phyloP scores from a whole-genome alignment of 805 yeast species.

The Scheffersomyces amazonensis region DNA sequence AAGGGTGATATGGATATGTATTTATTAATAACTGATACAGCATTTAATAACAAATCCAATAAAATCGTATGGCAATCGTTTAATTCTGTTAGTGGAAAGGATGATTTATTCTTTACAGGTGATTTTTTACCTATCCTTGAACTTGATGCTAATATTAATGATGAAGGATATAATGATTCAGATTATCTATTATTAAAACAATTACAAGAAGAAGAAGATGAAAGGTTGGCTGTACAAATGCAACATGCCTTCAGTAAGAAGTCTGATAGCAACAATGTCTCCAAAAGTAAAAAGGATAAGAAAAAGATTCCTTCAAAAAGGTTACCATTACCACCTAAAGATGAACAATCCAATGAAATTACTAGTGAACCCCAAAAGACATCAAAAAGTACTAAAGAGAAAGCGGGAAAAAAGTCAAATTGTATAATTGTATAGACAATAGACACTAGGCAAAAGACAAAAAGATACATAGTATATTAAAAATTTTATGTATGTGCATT shows the following conservation, averaged over 20 bases:
- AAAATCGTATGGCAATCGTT: conserved; percentile 82
- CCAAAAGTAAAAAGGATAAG: background rate
- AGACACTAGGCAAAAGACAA: too few relatives aligned
- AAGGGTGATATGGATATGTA: conserved; percentile 48
- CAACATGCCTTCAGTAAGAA: conserved; percentile 30
- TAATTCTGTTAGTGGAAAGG: conserved; percentile 60
- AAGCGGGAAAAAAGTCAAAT: conserved; percentile 8
- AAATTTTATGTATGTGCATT: too few relatives aligned
- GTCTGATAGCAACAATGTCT: conserved; percentile 1
- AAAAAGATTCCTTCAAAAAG: conserved; percentile 1
- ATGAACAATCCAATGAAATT: background rate
- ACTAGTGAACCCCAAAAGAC: too few relatives aligned
- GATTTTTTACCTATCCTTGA: conserved; percentile 50
- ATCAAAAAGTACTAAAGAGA: conserved; percentile 2
- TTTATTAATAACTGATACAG: conserved; percentile 70
- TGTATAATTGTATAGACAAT: conserved; percentile 22
- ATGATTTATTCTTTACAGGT: conserved; percentile 71
- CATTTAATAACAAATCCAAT: conserved; percentile 45
- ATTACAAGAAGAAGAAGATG: conserved; percentile 59
- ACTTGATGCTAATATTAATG: conserved; percentile 5
- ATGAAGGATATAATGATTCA: conserved; percentile 9
- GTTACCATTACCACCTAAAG: too few relatives aligned
- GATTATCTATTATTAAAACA: conserved; percentile 40
- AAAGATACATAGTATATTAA: too few relatives aligned
- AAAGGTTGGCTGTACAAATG: conserved; percentile 43